Conservation (phyloP, 2,329 filamentous ascomycete species). For the Neophaeococcomyces mojaviensis region DNA sequence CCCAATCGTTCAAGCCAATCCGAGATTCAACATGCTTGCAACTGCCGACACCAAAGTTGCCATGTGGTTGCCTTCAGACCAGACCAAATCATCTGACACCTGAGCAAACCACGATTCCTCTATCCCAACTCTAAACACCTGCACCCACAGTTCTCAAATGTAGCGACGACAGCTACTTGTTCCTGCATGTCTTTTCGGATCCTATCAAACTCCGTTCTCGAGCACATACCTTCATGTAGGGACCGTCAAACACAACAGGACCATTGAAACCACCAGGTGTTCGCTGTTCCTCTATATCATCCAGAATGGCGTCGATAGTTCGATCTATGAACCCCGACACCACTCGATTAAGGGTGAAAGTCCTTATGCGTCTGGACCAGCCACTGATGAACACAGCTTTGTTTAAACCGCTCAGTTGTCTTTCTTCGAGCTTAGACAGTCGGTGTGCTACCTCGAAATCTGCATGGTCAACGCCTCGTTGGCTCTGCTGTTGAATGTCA, state of each 20-base stretch:
- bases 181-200: conserved; percentile 45
- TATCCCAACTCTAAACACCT: neutral
- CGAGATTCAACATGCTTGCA: conserved; percentile 82
- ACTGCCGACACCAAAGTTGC: conserved; percentile 78
- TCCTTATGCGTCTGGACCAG: conserved; percentile 57
- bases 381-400: conserved; percentile 64
- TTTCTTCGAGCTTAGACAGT: conserved; percentile 1
- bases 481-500: neutral
- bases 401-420: conserved; percentile 54
- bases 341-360: conserved; percentile 62
- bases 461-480: neutral
- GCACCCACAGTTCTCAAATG: neutral
- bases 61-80: conserved; percentile 59
- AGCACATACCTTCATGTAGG: conserved; percentile 57
- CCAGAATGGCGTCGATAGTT: conserved; percentile 16
- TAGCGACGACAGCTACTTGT: too few relatives aligned
- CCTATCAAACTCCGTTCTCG: conserved; percentile 60
- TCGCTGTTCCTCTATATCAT: conserved; percentile 5
- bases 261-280: conserved; percentile 35
- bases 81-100: conserved; percentile 20
- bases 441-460: neutral
- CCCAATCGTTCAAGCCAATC: conserved; percentile 78
- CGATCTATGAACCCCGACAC: conserved; percentile 59
- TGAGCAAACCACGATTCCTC: conserved; percentile 6
- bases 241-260: conserved; percentile 41